Conservation (phyloP, 208 protist species). For the Wallacemonas sp. region DNA sequence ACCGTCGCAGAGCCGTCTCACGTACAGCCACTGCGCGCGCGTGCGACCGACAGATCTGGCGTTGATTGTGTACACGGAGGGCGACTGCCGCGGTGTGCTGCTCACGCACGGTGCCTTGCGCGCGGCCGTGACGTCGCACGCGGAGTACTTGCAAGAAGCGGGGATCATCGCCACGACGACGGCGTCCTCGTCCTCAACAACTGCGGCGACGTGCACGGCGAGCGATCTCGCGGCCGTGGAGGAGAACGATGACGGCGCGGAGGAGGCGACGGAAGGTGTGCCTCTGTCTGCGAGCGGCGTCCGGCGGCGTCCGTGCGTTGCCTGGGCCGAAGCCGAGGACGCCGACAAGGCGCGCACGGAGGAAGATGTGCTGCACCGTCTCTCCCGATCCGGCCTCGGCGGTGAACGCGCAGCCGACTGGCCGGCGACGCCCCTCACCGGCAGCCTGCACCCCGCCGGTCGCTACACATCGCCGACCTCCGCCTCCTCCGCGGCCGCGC, state of each 20-base stretch:
- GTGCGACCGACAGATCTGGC: constrained; percentile 50
- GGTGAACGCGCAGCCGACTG: not conserved
- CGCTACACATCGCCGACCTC: not conserved
- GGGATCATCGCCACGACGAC: not conserved
- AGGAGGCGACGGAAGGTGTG: too few relatives aligned
- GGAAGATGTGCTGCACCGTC: constrained; percentile 17
- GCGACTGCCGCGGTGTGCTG: constrained; percentile 80
- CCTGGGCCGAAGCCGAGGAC: not conserved
- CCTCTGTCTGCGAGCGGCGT: too few relatives aligned
- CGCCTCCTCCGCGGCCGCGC: not conserved
- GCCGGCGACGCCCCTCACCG: not conserved
- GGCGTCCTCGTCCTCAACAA: not conserved
- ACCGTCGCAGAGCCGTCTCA: constrained; percentile 1
- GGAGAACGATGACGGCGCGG: not conserved
- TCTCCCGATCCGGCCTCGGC: not conserved
- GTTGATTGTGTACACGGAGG: constrained; percentile 83
- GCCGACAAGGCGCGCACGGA: constrained; percentile 5
- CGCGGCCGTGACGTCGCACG: constrained; percentile 40
- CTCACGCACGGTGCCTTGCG: constrained; percentile 71
- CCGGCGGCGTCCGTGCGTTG: too few relatives aligned
- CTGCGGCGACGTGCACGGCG: not conserved
- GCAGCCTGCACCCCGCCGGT: not conserved
- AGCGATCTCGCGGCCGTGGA: not conserved
- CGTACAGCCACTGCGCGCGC: constrained; percentile 18
- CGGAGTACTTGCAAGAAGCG: constrained; percentile 30